phyloP scores from a whole-genome alignment of 345 rosid genomes.

The Dimocarpus longan region DNA sequence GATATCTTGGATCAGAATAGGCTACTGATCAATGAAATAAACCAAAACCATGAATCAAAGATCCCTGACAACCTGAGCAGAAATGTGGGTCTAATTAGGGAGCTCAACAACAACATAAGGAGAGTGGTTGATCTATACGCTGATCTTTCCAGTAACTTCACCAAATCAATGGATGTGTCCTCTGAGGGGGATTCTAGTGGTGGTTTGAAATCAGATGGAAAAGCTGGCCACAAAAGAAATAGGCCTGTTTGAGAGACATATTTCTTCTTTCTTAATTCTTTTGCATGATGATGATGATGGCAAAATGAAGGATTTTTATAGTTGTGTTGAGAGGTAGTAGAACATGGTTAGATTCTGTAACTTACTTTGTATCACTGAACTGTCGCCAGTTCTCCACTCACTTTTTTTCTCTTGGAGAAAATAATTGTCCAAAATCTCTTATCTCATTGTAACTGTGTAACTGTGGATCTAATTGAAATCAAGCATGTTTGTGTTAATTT shows the following conservation, averaged over 20 bases:
- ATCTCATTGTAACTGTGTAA: constrained; percentile 37
- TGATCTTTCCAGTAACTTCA: constrained; percentile 66
- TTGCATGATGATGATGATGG: constrained; percentile 14
- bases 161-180: constrained; percentile 59
- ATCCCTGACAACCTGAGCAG: constrained; percentile 67
- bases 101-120: constrained; percentile 81
- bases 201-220: constrained; percentile 47
- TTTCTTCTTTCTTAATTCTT: constrained; percentile 22
- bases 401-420: constrained; percentile 30
- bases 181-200: constrained; percentile 70
- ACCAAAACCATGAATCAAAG: constrained; percentile 79
- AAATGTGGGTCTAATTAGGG: constrained; percentile 74
- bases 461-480: constrained; percentile 40
- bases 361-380: constrained; percentile 29
- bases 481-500: constrained; percentile 31
- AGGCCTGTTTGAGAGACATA: constrained; percentile 43
- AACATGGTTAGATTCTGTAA: constrained; percentile 37
- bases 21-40: constrained; percentile 70
- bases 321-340: constrained; percentile 32
- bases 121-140: constrained; percentile 70
- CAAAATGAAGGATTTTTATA: constrained; percentile 28
- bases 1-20: constrained; percentile 69
- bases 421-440: constrained; percentile 37
- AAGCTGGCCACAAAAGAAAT: constrained; percentile 54
- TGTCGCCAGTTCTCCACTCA: constrained; percentile 28